Conservation (phyloP, 1,139 yeast species). For the Saccharomyces hybrid region DNA sequence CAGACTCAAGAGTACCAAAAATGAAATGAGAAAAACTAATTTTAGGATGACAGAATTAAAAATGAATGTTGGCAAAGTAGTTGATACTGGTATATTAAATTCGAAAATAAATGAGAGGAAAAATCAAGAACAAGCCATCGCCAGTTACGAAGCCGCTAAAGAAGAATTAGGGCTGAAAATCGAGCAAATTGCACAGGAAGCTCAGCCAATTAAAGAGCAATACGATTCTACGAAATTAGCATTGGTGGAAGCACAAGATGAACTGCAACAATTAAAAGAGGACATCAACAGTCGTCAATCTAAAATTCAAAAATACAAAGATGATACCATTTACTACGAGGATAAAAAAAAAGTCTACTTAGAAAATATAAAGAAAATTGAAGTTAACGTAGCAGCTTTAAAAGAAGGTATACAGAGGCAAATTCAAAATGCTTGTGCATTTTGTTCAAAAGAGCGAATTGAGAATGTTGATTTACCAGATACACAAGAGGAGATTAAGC, state of each 20-base stretch:
- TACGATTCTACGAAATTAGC: conserved; percentile 18
- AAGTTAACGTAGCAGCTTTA: conserved; percentile 29
- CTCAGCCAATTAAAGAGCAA: conserved; percentile 19
- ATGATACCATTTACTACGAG: conserved; percentile 17
- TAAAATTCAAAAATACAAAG: conserved; percentile 22
- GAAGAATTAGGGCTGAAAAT: conserved; percentile 25
- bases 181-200: conserved; percentile 17
- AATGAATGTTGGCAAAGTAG: conserved; percentile 29
- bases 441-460: conserved; percentile 31
- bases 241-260: conserved; percentile 7
- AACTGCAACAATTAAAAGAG: conserved; percentile 20
- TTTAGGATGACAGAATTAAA: conserved; percentile 19
- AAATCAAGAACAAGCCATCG: conserved; percentile 25
- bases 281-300: conserved; percentile 24
- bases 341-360: conserved; percentile 13
- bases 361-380: conserved; percentile 18
- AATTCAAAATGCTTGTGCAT: conserved; percentile 33
- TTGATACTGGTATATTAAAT: conserved; percentile 36
- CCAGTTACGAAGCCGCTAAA: conserved; percentile 24
- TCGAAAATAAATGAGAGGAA: conserved; percentile 30
- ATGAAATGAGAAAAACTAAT: conserved; percentile 13
- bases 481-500: conserved; percentile 33
- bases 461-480: conserved; percentile 28
- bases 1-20: conserved; percentile 9
- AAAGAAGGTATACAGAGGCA: conserved; percentile 29